Evolutionary conservation across 1,284 basidiomycete genomes (phyloP).

Genomic region (Exobasidium rhododendri): DNA sequence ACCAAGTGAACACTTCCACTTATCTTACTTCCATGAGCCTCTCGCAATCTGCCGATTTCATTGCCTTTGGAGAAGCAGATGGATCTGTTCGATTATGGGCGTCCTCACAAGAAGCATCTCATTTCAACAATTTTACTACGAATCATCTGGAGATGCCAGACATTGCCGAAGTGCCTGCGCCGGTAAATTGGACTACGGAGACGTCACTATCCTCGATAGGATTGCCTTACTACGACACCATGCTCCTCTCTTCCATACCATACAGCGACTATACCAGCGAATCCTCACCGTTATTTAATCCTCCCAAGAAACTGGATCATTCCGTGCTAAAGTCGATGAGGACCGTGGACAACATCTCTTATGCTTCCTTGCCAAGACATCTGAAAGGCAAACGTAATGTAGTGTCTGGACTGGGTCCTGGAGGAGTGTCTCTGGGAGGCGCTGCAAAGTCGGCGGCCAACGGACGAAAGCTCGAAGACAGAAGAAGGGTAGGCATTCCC

Average conservation of each 20-base stretch:
- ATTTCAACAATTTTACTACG: conserved; percentile 81
- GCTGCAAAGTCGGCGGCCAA: conserved; percentile 22
- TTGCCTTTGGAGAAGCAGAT: conserved; percentile 87
- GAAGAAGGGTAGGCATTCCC: conserved; percentile 56
- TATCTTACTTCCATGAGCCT: conserved; percentile 78
- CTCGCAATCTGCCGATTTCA: conserved; percentile 79
- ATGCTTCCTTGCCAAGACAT: conserved; percentile 78
- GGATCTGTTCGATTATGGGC: conserved; percentile 82
- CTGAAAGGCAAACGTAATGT: conserved; percentile 78
- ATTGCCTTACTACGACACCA: conserved; percentile 76
- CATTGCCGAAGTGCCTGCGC: conserved; percentile 63
- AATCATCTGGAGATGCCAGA: conserved; percentile 82
- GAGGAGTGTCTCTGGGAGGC: conserved; percentile 31
- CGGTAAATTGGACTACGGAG: conserved; percentile 74
- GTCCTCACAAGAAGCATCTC: conserved; percentile 58
- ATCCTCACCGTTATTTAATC: conserved; percentile 59
- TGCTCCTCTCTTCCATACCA: conserved; percentile 75
- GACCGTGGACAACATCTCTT: conserved; percentile 81
- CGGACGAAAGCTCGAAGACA: conserved; percentile 31
- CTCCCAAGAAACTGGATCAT: conserved; percentile 73
- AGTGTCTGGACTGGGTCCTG: conserved; percentile 57
- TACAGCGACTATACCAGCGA: conserved; percentile 38
- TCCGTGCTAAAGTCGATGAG: conserved; percentile 75
- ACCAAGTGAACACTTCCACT: conserved; percentile 64
- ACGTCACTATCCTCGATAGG: conserved; percentile 90